Percentiles rank a stretch among this genome's conserved stretches.
phyloP scores from a whole-genome alignment of 176 grass and related monocot genomes.

The Aechmea fasciata region DNA sequence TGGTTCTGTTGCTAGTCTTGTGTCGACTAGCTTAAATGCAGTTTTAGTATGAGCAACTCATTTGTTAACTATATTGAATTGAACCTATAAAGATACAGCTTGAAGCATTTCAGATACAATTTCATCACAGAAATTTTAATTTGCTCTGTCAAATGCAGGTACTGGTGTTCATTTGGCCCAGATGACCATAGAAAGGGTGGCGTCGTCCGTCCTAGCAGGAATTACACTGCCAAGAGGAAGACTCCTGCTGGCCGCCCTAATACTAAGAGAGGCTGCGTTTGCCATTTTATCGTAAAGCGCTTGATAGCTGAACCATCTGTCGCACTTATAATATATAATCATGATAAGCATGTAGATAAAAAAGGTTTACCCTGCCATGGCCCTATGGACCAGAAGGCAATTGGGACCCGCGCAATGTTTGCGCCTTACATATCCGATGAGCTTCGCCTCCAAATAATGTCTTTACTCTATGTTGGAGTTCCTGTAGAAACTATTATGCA shows the following conservation, averaged over 20 bases:
- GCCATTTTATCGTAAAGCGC: conserved; percentile 97
- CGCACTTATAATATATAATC: conserved; percentile 96
- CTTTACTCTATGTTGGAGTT: conserved; percentile 82
- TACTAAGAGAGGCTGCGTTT: conserved; percentile 95
- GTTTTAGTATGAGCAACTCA: too few species aligned
- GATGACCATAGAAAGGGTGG: conserved; percentile 88
- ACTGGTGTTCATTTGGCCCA: conserved; percentile 98
- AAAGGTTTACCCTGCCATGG: conserved; percentile 87
- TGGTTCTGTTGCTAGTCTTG: too few species aligned
- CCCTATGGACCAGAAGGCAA: conserved; percentile 71
- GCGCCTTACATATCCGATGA: conserved; percentile 93
- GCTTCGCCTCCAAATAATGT: conserved; percentile 74
- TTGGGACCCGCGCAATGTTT: conserved; percentile 86
- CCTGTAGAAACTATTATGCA: conserved; percentile 96
- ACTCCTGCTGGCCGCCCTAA: conserved; percentile 86
- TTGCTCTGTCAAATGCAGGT: conserved; percentile 34
- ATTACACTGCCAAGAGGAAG: conserved; percentile 57
- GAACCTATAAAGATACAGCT: too few species aligned
- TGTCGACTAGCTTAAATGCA: too few species aligned
- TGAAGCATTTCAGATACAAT: not conserved
- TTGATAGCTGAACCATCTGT: conserved; percentile 84
- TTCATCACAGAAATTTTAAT: not conserved
- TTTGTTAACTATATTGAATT: too few species aligned
- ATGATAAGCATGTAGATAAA: conserved; percentile 92
- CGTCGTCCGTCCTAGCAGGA: conserved; percentile 59